Percentiles rank a stretch among this genome's conserved stretches.
These are phyloP conservation scores for Verticillium isaacii DNA, from an alignment of 2,329 filamentous ascomycete species.

Conservation along the genomic window DNA sequence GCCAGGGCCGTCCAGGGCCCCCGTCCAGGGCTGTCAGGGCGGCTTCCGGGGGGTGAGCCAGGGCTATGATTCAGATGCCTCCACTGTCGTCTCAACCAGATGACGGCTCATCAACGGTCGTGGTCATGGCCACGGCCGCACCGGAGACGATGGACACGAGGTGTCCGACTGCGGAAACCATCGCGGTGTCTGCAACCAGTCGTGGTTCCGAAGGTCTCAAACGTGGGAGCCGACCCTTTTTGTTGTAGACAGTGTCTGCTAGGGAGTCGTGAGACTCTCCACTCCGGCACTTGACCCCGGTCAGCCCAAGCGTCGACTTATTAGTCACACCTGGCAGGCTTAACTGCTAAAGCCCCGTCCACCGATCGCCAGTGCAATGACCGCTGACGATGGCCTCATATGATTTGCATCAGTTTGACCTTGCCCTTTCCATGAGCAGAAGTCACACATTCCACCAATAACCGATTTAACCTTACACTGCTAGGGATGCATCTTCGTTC, in stretches of 20 bases:
- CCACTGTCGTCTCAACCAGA: background rate
- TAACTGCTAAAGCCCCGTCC: background rate
- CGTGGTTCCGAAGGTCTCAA: background rate
- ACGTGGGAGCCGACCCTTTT: background rate
- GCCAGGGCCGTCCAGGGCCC: background rate
- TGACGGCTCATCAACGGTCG: background rate
- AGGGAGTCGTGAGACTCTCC: background rate
- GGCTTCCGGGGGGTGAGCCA: background rate
- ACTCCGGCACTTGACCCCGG: background rate
- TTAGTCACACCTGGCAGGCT: background rate
- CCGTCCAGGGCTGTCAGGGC: background rate
- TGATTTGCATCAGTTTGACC: background rate
- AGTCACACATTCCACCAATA: background rate
- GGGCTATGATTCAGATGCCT: background rate
- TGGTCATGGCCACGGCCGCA: background rate
- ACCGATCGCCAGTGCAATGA: background rate
- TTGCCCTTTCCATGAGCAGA: background rate
- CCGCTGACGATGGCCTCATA: background rate
- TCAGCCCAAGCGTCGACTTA: background rate
- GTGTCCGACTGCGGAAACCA: background rate
- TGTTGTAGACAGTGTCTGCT: background rate
- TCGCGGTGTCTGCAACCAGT: background rate
- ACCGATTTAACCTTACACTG: background rate
- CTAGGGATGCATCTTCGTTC: background rate
- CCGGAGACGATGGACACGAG: background rate